These are phyloP conservation scores for Rhizopus delemar DNA, from an alignment of 371 early-diverging fungal species.

Conservation along the genomic window DNA sequence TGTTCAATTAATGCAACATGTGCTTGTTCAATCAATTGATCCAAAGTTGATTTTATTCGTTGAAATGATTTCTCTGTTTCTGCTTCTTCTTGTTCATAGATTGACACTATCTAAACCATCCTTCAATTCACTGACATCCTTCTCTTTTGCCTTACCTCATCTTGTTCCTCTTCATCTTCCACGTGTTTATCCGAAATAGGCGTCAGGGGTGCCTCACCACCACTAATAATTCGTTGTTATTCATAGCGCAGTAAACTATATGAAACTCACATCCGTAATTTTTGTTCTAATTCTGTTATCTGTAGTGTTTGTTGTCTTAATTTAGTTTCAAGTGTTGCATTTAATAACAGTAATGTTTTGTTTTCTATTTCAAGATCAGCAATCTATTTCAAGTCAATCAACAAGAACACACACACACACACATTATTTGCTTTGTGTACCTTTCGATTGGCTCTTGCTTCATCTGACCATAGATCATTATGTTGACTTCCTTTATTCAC, in stretches of 20 bases:
- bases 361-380: constrained; percentile 57
- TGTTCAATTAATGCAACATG: constrained; percentile 31
- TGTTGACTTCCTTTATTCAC: constrained; percentile 33
- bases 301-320: constrained; percentile 44
- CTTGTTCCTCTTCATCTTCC: constrained; percentile 10
- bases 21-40: constrained; percentile 31
- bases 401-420: too few species aligned
- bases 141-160: too few species aligned
- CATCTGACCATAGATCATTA: constrained; percentile 32
- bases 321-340: constrained; percentile 45
- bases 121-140: too few species aligned
- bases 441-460: constrained; percentile 39
- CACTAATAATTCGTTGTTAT: not conserved
- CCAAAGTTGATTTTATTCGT: constrained; percentile 28
- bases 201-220: constrained; percentile 31
- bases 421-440: too few species aligned
- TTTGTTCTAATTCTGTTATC: constrained; percentile 46
- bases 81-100: not conserved
- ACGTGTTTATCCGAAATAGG: constrained; percentile 29
- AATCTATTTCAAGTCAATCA: constrained; percentile 28
- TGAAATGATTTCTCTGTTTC: constrained; percentile 31
- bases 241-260: not conserved
- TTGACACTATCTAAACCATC: too few species aligned
- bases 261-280: constrained; percentile 19
- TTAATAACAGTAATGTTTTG: constrained; percentile 46